Evolutionary conservation across 2,329 filamentous ascomycete species (phyloP).

Genomic region (Fusarium secorum): DNA sequence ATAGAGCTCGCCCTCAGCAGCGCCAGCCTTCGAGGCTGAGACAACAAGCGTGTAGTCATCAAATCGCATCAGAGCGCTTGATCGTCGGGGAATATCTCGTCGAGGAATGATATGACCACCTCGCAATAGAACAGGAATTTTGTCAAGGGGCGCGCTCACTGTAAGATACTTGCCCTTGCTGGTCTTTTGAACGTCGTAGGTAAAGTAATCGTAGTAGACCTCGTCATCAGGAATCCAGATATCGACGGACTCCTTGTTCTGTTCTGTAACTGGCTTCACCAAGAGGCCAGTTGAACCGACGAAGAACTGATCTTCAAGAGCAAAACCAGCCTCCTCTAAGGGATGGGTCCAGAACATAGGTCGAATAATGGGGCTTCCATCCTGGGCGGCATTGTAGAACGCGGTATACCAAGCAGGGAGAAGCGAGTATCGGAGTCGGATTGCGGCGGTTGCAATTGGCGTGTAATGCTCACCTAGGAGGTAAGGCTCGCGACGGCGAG

Average conservation of each 20-base stretch:
- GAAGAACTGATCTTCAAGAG: conserved; percentile 92
- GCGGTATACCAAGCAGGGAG: conserved; percentile 97
- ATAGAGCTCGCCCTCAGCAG: conserved; percentile 83
- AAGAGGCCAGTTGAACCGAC: conserved; percentile 87
- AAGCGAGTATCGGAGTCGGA: conserved; percentile 87
- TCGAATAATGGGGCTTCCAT: conserved; percentile 85
- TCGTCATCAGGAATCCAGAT: conserved; percentile 90
- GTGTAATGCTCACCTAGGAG: conserved; percentile 85
- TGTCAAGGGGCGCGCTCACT: conserved; percentile 80
- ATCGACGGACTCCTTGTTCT: conserved; percentile 75
- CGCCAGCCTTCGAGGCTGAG: conserved; percentile 63
- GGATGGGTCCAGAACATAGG: conserved; percentile 96
- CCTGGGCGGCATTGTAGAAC: conserved; percentile 85
- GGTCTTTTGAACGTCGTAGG: conserved; percentile 76
- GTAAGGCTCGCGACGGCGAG: conserved; percentile 93
- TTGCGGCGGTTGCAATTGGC: conserved; percentile 83
- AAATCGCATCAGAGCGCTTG: conserved; percentile 86
- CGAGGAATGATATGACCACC: conserved; percentile 92
- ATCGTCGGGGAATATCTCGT: conserved; percentile 86
- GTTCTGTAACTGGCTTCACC: conserved; percentile 86
- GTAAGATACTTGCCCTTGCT: conserved; percentile 74
- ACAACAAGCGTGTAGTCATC: conserved; percentile 95
- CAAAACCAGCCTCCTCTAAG: conserved; percentile 83
- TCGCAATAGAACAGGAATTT: conserved; percentile 89
- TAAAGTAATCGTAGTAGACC: conserved; percentile 95